Conservation (phyloP, 768 basidiomycete genomes). For the Glaciozyma antarctica region DNA sequence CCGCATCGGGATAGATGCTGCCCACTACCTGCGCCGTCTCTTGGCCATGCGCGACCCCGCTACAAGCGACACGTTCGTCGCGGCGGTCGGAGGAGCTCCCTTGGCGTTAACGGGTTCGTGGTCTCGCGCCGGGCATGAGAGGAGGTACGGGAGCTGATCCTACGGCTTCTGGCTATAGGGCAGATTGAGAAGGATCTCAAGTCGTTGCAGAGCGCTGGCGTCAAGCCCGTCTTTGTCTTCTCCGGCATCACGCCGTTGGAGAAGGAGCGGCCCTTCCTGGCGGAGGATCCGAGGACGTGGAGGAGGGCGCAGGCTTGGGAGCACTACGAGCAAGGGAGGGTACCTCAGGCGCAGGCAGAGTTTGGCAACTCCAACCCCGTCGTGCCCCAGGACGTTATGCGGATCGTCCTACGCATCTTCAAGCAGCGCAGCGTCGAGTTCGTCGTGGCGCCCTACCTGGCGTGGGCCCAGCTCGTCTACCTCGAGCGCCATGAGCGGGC, state of each 20-base stretch:
- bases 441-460: slow-evolving; percentile 86
- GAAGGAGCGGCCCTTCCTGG: slow-evolving; percentile 36
- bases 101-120: slow-evolving; percentile 55
- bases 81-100: slow-evolving; percentile 90
- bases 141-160: not conserved
- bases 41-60: slow-evolving; percentile 55
- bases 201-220: slow-evolving; percentile 74
- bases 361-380: slow-evolving; percentile 50
- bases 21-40: slow-evolving; percentile 72
- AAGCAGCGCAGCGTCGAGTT: slow-evolving; percentile 92
- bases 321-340: slow-evolving; percentile 83
- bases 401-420: slow-evolving; percentile 82
- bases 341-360: slow-evolving; percentile 73
- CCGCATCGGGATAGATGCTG: slow-evolving; percentile 92
- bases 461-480: slow-evolving; percentile 94
- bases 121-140: not conserved
- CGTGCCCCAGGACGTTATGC: slow-evolving; percentile 83
- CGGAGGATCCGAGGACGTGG: slow-evolving; percentile 35
- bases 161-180: slow-evolving; percentile 34
- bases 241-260: slow-evolving; percentile 68
- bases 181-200: slow-evolving; percentile 89
- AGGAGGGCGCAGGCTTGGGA: slow-evolving; percentile 69
- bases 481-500: slow-evolving; percentile 83
- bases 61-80: slow-evolving; percentile 79
- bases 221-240: slow-evolving; percentile 99